Percentiles rank a stretch among this genome's conserved stretches.
phyloP scores from a whole-genome alignment of 768 basidiomycete species.

The Boletus rubropictus region DNA sequence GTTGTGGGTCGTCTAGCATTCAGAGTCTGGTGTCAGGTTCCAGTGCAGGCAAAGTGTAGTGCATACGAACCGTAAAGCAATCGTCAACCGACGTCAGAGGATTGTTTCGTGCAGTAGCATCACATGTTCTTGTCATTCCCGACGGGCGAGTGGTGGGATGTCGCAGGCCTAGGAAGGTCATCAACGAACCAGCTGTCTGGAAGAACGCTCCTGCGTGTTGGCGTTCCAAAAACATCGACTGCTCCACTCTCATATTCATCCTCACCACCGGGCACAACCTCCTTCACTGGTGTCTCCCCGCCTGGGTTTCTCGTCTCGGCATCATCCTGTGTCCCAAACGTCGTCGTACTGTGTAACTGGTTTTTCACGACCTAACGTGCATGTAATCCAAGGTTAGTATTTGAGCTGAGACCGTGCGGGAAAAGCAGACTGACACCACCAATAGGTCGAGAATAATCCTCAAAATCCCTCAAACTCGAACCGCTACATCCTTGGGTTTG shows the following conservation, averaged over 20 bases:
- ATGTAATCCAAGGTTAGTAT: not conserved
- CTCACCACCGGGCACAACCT: not conserved
- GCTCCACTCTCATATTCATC: constrained; percentile 1
- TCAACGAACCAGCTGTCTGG: constrained; percentile 11
- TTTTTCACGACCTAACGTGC: constrained; percentile 26
- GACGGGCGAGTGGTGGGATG: not conserved
- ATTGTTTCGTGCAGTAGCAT: not conserved
- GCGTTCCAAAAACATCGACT: constrained; percentile 10
- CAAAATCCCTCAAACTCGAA: constrained; percentile 28
- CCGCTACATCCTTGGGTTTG: constrained; percentile 20
- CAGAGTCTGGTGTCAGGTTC: not conserved
- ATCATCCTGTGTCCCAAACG: constrained; percentile 28
- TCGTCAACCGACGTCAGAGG: constrained; percentile 4
- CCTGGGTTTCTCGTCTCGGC: constrained; percentile 7
- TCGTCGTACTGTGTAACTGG: constrained; percentile 29
- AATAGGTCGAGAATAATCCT: constrained; percentile 31
- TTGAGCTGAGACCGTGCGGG: not conserved
- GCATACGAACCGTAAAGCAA: constrained; percentile 12
- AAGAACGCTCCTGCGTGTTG: not conserved
- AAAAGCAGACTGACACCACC: constrained; percentile 22
- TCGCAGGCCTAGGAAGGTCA: not conserved
- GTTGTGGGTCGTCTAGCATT: constrained; percentile 6
- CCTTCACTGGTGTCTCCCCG: constrained; percentile 3
- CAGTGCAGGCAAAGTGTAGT: not conserved
- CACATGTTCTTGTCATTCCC: not conserved